These are phyloP conservation scores for Clathrus columnatus DNA, from an alignment of 768 basidiomycete species.

Conservation along the genomic window DNA sequence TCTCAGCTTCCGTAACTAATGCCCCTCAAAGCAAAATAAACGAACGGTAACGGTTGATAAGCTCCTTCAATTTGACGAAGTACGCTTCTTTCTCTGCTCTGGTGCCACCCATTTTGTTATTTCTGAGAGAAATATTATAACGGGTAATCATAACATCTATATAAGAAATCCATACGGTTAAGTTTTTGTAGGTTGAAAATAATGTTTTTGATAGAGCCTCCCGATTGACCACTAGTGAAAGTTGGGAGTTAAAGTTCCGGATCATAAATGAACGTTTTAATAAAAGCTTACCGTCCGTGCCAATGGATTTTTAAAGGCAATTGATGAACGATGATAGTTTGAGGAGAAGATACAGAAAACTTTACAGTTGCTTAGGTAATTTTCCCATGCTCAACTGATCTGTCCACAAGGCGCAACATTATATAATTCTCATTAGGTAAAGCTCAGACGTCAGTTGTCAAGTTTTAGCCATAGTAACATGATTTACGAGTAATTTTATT, in stretches of 20 bases:
- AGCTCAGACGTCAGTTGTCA: too few species aligned
- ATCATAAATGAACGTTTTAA: not conserved
- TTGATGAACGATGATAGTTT: constrained; percentile 16
- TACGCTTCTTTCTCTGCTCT: constrained; percentile 86
- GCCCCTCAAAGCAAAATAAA: constrained; percentile 14
- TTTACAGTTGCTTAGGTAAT: constrained; percentile 8
- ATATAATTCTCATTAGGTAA: too few species aligned
- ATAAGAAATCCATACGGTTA: constrained; percentile 9
- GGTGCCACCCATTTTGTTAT: constrained; percentile 75
- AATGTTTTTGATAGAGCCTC: constrained; percentile 50
- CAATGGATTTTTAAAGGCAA: constrained; percentile 96
- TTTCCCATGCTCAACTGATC: not conserved
- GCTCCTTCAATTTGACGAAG: constrained; percentile 89
- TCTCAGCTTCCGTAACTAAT: constrained; percentile 2
- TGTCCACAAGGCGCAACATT: too few species aligned
- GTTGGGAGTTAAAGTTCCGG: constrained; percentile 12
- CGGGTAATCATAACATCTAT: not conserved
- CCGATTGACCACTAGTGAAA: constrained; percentile 76
- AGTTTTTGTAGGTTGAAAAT: constrained; percentile 7
- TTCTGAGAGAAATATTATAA: constrained; percentile 2
- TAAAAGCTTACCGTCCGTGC: constrained; percentile 54
- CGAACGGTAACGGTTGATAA: constrained; percentile 84
- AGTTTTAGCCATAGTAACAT: too few species aligned
- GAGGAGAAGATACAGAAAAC: not conserved
- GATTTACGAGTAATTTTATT: too few species aligned